phyloP scores from a whole-genome alignment of 108 stramenopile genomes.

The Cyclotella choctawhatcheeana region DNA sequence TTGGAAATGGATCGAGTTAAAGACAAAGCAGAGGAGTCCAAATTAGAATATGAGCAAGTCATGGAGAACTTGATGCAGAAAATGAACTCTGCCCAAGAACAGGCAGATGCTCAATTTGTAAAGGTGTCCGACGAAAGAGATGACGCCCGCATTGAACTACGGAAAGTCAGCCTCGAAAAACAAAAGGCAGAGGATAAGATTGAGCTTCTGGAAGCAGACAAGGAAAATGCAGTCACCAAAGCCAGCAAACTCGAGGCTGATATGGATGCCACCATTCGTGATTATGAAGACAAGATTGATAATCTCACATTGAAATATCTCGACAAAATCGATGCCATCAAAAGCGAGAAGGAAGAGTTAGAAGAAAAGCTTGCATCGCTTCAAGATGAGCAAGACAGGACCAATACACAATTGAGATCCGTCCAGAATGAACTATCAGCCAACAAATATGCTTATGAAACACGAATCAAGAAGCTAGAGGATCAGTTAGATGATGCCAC shows the following conservation, averaged over 20 bases:
- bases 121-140: conserved; percentile 30
- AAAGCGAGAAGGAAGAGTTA: conserved; percentile 40
- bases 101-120: conserved; percentile 26
- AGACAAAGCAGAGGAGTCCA: conserved; percentile 17
- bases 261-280: conserved; percentile 41
- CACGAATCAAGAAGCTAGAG: conserved; percentile 51
- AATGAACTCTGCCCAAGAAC: conserved; percentile 43
- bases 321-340: conserved; percentile 43
- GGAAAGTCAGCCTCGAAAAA: conserved; percentile 36
- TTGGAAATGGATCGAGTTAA: conserved; percentile 33
- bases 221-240: conserved; percentile 38
- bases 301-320: conserved; percentile 49
- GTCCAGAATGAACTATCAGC: conserved; percentile 39
- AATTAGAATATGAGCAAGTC: conserved; percentile 46
- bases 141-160: conserved; percentile 23
- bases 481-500: conserved; percentile 44
- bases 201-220: conserved; percentile 42
- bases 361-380: conserved; percentile 34
- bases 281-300: conserved; percentile 48
- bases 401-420: conserved; percentile 19
- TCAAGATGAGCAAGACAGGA: conserved; percentile 42
- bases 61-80: conserved; percentile 50
- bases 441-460: conserved; percentile 47
- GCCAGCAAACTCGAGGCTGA: conserved; percentile 33
- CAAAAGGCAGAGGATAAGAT: conserved; percentile 36